Evolutionary conservation across 2,329 filamentous ascomycete genomes (phyloP).

Genomic region (Fusarium transvaalense): DNA sequence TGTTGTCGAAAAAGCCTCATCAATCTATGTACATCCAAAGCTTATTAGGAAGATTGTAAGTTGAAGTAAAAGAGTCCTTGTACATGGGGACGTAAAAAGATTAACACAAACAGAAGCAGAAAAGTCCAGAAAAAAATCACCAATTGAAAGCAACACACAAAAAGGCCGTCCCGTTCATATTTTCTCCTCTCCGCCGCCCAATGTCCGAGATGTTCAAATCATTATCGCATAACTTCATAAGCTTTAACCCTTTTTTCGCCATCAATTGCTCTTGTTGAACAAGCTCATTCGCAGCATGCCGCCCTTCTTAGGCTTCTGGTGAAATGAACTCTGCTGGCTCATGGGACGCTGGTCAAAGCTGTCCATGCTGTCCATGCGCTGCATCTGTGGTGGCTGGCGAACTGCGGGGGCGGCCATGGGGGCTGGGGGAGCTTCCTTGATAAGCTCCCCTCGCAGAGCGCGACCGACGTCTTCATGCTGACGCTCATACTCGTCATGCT

Average conservation of each 20-base stretch:
- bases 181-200: not conserved
- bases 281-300: constrained; percentile 42
- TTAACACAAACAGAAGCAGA: not conserved
- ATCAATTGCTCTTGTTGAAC: constrained; percentile 40
- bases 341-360: constrained; percentile 42
- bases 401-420: not conserved
- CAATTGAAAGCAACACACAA: not conserved
- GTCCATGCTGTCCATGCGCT: constrained; percentile 43
- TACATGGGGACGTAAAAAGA: not conserved
- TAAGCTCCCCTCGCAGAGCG: constrained; percentile 57
- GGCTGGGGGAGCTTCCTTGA: constrained; percentile 16
- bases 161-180: constrained; percentile 13
- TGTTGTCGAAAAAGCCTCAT: not conserved
- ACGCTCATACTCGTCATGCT: constrained; percentile 60
- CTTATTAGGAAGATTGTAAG: constrained; percentile 33
- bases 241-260: not conserved
- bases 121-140: not conserved
- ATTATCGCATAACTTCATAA: constrained; percentile 41
- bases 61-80: constrained; percentile 16
- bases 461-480: constrained; percentile 58
- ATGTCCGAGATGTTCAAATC: constrained; percentile 20
- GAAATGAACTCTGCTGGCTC: constrained; percentile 41
- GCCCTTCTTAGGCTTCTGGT: constrained; percentile 35
- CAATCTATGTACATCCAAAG: constrained; percentile 22
- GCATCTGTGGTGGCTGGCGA: constrained; percentile 27